Percentiles rank a stretch among this genome's conserved stretches.
phyloP scores from a whole-genome alignment of 441 rosid genomes.

The Theobroma grandiflorum region DNA sequence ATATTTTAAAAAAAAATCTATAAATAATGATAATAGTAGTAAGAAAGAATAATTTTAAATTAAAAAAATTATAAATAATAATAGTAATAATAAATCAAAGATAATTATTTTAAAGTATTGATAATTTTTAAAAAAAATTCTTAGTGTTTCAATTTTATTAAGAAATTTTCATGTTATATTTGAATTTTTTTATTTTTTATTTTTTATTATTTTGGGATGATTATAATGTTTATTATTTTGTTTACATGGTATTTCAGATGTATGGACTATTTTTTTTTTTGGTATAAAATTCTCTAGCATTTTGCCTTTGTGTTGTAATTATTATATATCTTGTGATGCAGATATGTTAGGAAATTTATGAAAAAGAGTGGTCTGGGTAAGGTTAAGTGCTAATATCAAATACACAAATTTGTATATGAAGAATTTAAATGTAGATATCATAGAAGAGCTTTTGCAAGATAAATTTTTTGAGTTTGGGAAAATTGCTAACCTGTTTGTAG shows the following conservation, averaged over 20 bases:
- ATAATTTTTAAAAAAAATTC: too few relatives aligned
- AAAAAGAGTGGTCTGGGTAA: conserved; percentile 49
- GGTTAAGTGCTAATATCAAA: conserved; percentile 42
- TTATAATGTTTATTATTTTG: too few relatives aligned
- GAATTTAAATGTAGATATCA: conserved; percentile 55
- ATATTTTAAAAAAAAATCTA: too few relatives aligned
- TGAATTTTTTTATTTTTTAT: too few relatives aligned
- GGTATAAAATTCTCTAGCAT: neutral
- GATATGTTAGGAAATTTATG: conserved; percentile 57
- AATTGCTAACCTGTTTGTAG: conserved; percentile 51
- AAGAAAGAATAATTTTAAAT: too few relatives aligned
- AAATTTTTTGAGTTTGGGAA: conserved; percentile 59
- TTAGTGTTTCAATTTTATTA: too few relatives aligned
- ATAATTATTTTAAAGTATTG: too few relatives aligned
- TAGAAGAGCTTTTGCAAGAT: conserved; percentile 46
- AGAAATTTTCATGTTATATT: too few relatives aligned
- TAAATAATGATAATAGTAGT: too few relatives aligned
- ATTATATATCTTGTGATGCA: conserved; percentile 30
- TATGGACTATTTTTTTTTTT: conserved; percentile 28
- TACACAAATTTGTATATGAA: conserved; percentile 60
- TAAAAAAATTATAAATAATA: too few relatives aligned
- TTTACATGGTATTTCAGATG: conserved; percentile 33
- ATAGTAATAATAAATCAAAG: too few relatives aligned
- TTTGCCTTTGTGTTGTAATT: neutral
- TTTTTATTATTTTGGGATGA: too few relatives aligned